Evolutionary conservation across 768 basidiomycete genomes (phyloP), one percentile per base, ranked within the genome.

Genomic region (Leucosporidium yakuticum): DNA sequence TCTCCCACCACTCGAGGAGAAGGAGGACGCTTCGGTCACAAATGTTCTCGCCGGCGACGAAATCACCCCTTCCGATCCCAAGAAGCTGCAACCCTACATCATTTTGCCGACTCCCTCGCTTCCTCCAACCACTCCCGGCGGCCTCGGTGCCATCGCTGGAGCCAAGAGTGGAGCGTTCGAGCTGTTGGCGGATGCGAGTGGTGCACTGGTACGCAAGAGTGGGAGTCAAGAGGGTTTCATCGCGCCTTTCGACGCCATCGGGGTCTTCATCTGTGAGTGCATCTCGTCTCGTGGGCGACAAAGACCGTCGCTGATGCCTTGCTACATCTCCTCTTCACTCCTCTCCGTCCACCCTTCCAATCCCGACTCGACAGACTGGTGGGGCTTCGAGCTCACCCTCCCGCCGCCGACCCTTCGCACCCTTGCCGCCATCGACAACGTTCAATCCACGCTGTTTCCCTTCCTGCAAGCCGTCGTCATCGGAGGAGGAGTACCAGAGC

Each of bases 381-480:
- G 91, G 91, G 91, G 91, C 20, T 80, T 90, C 19, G 91, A 94
- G 76, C 64, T 92, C 0, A 82, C 85, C 47, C 81, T 94, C 32
- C 91, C 91, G 6, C 83, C 86, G 25, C 84, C 89, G 1, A 84
- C 89, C 1, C 74, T 94, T 47, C 76, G 75, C 34, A 83, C 85
- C 74, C 82, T 94, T 25, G 77, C 79, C 55, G 85, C 87, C 60
- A 85, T 80, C 2, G 80, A 86, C 61, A 86, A 88, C 55, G 82
- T 90, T 67, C 78, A 87, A 29, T 79, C 81, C 70, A 80, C 87
- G 0, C 76, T 89, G 44, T 82, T 92, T 76, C 87, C 88, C 76
- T 85, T 91, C 74, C 80, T 94, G 9, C 86, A 90, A 7, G 89
- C 87, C 0, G 77, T 91, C 17, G 81, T 89, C 25, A 79, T 89